Evolutionary conservation across 257 asterid genomes (phyloP), one percentile per base, ranked within the genome.

Genomic region (Perilla frutescens): DNA sequence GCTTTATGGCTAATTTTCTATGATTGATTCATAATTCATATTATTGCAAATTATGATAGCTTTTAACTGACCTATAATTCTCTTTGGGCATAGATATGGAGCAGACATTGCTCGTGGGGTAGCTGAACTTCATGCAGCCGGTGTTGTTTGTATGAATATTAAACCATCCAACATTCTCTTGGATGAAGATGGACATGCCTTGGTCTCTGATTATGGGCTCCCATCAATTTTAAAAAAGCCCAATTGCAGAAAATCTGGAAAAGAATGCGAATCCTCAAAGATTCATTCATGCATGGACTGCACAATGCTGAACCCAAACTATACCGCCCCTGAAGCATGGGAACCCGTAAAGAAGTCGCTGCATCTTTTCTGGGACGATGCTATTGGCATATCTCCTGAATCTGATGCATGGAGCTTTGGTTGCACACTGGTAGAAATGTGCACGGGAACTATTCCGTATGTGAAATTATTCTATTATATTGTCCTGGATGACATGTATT

Each of bases 391-490:
- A 76, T 95, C 99, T 50, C 79, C 88, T 2, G 99, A 95, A 80
- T 95, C 99, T 58, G 99, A 95, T 80, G 93, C 99, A 79, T 95
- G 99, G 99, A 95, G 99, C 87, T 95, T 95, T 82, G 99, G 99
- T 64, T 95, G 99, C 74, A 95, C 99, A 53, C 78, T 95, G 85
- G 98, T 91, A 70, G 98, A 95, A 84, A 95, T 95, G 99, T 95
- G 99, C 88, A 95, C 99, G 32, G 99, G 99, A 82, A 80, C 96
- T 82, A 85, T 87, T 73, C 99, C 99, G 99, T 95, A 92, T 66
- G 99, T 89, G 78, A 44, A 76, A 55, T 62, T 73, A 44, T 74
- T 78, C 8, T 37, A 26, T 62, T 62, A 26, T 73, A 45, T 76
- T 69, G 1, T 48, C 56, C 32, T 62, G n/a, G 66, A 62, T 63